Base-by-base conservation (phyloP, 2,329 filamentous ascomycete species). In the Polychaeton citri region DNA sequence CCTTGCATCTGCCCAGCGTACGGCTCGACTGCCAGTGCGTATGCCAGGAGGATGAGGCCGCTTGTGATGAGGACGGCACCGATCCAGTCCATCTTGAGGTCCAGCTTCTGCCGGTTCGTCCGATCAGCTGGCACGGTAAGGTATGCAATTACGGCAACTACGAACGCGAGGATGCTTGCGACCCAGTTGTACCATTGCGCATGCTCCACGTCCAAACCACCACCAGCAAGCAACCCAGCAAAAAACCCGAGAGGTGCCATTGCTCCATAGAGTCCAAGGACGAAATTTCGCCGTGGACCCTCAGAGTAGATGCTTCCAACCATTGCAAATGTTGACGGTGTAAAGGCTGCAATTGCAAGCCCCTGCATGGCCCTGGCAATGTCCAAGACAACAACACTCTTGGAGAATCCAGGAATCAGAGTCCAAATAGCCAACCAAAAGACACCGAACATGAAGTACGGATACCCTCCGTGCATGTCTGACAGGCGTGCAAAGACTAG, bases 241-340 rank as follows among this genome's bases (percentile, higher is more conserved):
- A 54, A 59, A 47, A 59, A 58, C 0, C 56, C 56, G 5, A 59
- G 37, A 9, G 56, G 55, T 6, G 56, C 55, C 38, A 48, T 55
- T 1, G 54, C 55, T n/a, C 51, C 48, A 30, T 58, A 56, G n/a
- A 58, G 36, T 4, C 53, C 52, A 28, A 58, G 38, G 6, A 58
- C 51, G 9, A 55, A 37, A 30, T 58, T 59, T 38, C 50, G 52
- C 1, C 55, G 43, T 8, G 45, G 49, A 4, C 55, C 53, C 19
- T 53, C 47, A 3, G 30, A 35, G 36, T 57, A 59, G 17, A 52
- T 50, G 32, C 42, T 46, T 2, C 50, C 51, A 7, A 59, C 45
- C 45, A 59, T 49, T 6, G 52, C 46, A 21, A 58, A 57, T 3
- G 48, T 52, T 3, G 49, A 49, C 3, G 56, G 56, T 6, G 46